Conservation (phyloP, 202 grass and related monocot genomes). For the Digitaria exilis region DNA sequence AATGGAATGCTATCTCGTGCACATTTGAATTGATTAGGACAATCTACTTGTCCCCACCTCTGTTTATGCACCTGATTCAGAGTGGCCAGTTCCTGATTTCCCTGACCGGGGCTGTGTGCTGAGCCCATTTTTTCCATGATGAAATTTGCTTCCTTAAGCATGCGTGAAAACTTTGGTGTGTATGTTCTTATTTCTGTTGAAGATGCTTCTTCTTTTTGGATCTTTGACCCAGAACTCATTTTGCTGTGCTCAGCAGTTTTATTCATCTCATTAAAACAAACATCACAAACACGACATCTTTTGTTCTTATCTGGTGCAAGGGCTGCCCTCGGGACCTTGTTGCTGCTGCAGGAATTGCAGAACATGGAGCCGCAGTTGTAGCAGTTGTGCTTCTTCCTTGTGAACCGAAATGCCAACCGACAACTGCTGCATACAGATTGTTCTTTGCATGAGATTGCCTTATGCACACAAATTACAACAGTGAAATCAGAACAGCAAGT, state of each 20-base stretch:
- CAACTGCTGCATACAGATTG: slow-evolving; percentile 82
- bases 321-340: slow-evolving; percentile 64
- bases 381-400: slow-evolving; percentile 90
- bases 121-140: slow-evolving; percentile 57
- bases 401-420: slow-evolving; percentile 66
- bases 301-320: slow-evolving; percentile 76
- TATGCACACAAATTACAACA: slow-evolving; percentile 74
- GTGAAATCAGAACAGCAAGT: slow-evolving; percentile 79
- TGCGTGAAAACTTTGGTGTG: slow-evolving; percentile 74
- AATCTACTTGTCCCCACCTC: slow-evolving; percentile 83
- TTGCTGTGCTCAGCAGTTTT: slow-evolving; percentile 43
- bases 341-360: slow-evolving; percentile 92
- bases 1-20: slow-evolving; percentile 46
- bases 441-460: slow-evolving; percentile 74
- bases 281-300: slow-evolving; percentile 74
- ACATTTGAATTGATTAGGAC: slow-evolving; percentile 66
- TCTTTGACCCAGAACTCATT: slow-evolving; percentile 25
- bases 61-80: slow-evolving; percentile 31
- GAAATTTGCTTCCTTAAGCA: slow-evolving; percentile 74
- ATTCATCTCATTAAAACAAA: slow-evolving; percentile 68
- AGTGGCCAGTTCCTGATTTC: slow-evolving; percentile 33
- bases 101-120: slow-evolving; percentile 38
- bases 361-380: slow-evolving; percentile 92
- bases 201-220: slow-evolving; percentile 47
- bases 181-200: slow-evolving; percentile 62